Percentiles rank a stretch among this genome's conserved stretches.
phyloP scores from a whole-genome alignment of 208 protist genomes.

The Naegleria gruberi region DNA sequence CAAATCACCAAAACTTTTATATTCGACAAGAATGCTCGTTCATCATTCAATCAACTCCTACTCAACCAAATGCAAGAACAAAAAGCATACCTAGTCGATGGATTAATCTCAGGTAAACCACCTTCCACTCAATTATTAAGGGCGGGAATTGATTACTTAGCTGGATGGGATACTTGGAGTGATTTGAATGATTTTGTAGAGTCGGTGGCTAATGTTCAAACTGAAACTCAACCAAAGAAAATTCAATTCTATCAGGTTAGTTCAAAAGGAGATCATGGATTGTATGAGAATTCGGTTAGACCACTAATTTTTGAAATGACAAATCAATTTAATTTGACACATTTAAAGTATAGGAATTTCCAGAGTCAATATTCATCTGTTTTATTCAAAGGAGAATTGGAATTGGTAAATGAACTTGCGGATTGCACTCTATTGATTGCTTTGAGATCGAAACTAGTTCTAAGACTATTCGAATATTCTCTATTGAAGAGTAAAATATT shows the following conservation, averaged over 20 bases:
- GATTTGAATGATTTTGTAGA: background rate
- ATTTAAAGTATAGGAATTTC: no score
- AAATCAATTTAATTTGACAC: no score
- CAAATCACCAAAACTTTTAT: background rate
- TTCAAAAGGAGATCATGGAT: background rate
- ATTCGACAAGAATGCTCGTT: background rate
- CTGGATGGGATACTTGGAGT: conserved; percentile 17
- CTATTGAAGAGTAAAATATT: background rate
- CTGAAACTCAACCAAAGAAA: background rate
- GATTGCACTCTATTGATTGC: background rate
- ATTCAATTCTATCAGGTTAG: background rate
- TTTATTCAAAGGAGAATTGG: background rate
- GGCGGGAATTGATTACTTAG: background rate
- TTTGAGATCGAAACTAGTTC: background rate
- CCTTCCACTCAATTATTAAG: background rate
- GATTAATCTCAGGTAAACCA: background rate
- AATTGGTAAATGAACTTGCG: no score
- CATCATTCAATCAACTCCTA: background rate
- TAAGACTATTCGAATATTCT: background rate
- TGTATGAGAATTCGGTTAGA: background rate
- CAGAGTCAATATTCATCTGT: no score
- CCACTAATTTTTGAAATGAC: background rate
- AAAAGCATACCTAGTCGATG: background rate
- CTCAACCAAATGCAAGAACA: background rate
- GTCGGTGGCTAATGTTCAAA: no score